Evolutionary conservation across 768 basidiomycete species (phyloP).

Genomic region (Daedaleopsis nitida): DNA sequence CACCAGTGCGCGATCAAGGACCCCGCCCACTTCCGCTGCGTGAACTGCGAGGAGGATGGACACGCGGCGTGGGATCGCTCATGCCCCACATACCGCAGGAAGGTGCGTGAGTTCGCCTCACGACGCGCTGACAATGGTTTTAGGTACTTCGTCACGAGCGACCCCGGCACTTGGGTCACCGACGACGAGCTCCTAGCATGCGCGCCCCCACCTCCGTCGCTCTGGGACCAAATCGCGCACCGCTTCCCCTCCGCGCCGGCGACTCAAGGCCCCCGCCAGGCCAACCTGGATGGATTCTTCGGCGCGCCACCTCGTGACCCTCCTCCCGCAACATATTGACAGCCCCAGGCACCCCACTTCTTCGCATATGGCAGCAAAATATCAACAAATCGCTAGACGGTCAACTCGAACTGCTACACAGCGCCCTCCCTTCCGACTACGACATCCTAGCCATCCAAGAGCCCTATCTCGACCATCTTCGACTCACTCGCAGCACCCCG

Average conservation of each 20-base stretch:
- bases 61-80: conserved; percentile 32
- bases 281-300: background rate
- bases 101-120: no score
- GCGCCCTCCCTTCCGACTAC: no score
- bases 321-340: no score
- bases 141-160: conserved; percentile 9
- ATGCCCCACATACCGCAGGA: conserved; percentile 19
- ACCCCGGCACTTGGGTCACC: conserved; percentile 17
- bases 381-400: no score
- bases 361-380: no score
- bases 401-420: no score
- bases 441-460: conserved; percentile 43
- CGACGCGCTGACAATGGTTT: no score
- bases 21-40: conserved; percentile 15
- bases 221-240: background rate
- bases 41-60: conserved; percentile 28
- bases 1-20: conserved; percentile 14
- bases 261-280: background rate
- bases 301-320: background rate
- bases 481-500: conserved; percentile 21
- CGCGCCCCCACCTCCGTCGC: background rate
- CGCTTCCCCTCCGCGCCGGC: background rate
- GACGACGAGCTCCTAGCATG: background rate
- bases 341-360: no score
- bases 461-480: conserved; percentile 37